A percentile compares a stretch with the other conserved stretches of the same genome.
Evolutionary conservation across 345 rosid species (phyloP).

Genomic region (Capsella bursapastoris): DNA sequence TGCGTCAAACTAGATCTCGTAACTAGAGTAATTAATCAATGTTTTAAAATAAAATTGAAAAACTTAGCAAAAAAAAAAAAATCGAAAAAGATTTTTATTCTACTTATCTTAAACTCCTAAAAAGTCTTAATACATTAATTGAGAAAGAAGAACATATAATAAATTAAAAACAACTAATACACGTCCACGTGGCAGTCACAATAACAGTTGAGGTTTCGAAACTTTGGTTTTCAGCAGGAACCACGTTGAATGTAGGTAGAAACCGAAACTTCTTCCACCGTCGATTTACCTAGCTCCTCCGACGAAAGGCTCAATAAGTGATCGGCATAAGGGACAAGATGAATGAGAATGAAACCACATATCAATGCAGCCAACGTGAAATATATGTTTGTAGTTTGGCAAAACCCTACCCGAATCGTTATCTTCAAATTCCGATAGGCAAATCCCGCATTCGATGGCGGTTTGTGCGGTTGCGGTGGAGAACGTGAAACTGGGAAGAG

Average conservation of each 20-base stretch:
- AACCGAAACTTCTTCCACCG: not conserved
- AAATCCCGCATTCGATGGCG: constrained; percentile 71
- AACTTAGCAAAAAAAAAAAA: no score
- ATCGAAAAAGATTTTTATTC: no score
- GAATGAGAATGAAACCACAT: constrained; percentile 97
- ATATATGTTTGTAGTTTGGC: constrained; percentile 79
- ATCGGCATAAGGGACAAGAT: constrained; percentile 88
- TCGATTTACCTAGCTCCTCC: not conserved
- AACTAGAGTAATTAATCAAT: not conserved
- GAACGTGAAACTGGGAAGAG: constrained; percentile 68
- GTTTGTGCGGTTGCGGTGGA: constrained; percentile 29
- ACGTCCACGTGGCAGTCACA: constrained; percentile 15
- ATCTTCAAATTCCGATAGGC: constrained; percentile 81
- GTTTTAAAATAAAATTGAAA: no score
- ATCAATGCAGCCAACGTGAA: constrained; percentile 82
- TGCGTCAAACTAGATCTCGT: no score
- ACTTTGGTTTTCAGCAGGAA: no score
- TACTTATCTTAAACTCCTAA: not conserved
- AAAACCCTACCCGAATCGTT: constrained; percentile 72
- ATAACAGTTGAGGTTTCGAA: no score
- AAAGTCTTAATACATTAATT: no score
- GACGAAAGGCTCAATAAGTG: constrained; percentile 55
- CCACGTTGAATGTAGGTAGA: no score
- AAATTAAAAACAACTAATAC: not conserved
- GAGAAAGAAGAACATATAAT: no score